These are phyloP conservation scores for Hypseocharis bilobata DNA, from an alignment of 441 rosid species.

Conservation along the genomic window DNA sequence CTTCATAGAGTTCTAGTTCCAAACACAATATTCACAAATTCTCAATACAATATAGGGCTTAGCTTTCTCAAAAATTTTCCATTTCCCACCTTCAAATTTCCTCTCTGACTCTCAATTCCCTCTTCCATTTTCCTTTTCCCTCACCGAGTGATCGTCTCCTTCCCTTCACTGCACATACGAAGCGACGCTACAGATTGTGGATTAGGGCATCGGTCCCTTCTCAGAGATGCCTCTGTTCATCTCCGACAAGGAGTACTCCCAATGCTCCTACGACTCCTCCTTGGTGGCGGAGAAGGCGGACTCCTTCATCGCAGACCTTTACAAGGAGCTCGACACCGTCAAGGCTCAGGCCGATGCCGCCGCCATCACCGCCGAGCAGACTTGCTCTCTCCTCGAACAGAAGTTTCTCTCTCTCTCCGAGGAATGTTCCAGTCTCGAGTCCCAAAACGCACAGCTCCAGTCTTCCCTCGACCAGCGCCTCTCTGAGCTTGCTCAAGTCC, in stretches of 20 bases:
- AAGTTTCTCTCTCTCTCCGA: slow-evolving; percentile 64
- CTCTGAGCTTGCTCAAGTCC: slow-evolving; percentile 61
- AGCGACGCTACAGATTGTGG: neutral
- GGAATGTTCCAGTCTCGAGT: slow-evolving; percentile 56
- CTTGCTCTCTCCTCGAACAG: slow-evolving; percentile 87
- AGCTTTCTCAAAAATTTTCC: too few species aligned
- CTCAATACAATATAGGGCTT: too few species aligned
- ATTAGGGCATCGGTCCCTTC: neutral
- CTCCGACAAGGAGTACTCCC: slow-evolving; percentile 73
- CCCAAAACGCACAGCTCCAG: slow-evolving; percentile 56
- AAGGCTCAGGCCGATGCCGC: slow-evolving; percentile 80
- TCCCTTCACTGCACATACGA: neutral
- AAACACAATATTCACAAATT: too few species aligned
- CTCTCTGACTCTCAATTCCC: neutral
- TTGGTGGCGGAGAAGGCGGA: slow-evolving; percentile 73
- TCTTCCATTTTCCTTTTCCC: neutral
- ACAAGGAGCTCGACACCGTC: slow-evolving; percentile 55
- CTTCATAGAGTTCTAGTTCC: too few species aligned
- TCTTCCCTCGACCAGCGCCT: slow-evolving; percentile 56
- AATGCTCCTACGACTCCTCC: slow-evolving; percentile 49
- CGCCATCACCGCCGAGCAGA: slow-evolving; percentile 87
- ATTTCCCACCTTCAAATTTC: neutral
- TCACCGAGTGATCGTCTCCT: neutral
- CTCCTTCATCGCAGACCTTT: slow-evolving; percentile 49
- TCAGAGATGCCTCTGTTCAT: slow-evolving; percentile 62